These are phyloP conservation scores for Capronia epimyces DNA, from an alignment of 2,329 filamentous ascomycete species.

Conservation along the genomic window DNA sequence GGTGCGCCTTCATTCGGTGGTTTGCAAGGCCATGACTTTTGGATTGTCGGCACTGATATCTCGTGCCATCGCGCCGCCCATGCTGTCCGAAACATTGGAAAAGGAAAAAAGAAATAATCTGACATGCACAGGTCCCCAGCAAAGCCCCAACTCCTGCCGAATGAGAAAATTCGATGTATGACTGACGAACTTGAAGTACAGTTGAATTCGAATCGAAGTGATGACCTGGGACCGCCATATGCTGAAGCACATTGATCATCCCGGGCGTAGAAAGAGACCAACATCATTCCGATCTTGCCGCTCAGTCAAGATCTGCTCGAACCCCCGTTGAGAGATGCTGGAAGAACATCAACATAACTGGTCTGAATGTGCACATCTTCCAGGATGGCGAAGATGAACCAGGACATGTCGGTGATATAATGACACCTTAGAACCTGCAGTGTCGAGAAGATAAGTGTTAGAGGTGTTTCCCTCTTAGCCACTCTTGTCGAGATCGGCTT, in stretches of 20 bases:
- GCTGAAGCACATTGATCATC: background rate
- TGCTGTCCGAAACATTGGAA: conserved; percentile 2
- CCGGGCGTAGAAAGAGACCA: background rate
- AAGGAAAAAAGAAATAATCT: background rate
- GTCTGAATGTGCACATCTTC: conserved; percentile 9
- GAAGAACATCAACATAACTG: conserved; percentile 6
- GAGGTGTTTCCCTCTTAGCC: conserved; percentile 11
- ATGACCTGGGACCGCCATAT: background rate
- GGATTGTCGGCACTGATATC: background rate
- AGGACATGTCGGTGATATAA: conserved; percentile 9
- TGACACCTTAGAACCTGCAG: conserved; percentile 2
- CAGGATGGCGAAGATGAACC: conserved; percentile 10
- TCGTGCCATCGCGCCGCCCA: background rate
- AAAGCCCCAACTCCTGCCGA: background rate
- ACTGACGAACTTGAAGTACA: background rate
- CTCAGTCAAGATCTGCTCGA: conserved; percentile 6
- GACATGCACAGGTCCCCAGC: background rate
- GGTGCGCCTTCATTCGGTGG: background rate
- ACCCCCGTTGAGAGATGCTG: background rate
- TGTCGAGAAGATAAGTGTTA: background rate
- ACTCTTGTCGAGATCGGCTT: conserved; percentile 42
- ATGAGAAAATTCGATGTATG: background rate
- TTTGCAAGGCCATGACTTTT: conserved; percentile 1
- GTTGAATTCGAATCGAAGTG: background rate
- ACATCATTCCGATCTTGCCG: conserved; percentile 4